Percentiles rank a stretch among this genome's conserved stretches.
phyloP scores from a whole-genome alignment of 2,329 filamentous ascomycete species.

The Metarhizium robertsii region DNA sequence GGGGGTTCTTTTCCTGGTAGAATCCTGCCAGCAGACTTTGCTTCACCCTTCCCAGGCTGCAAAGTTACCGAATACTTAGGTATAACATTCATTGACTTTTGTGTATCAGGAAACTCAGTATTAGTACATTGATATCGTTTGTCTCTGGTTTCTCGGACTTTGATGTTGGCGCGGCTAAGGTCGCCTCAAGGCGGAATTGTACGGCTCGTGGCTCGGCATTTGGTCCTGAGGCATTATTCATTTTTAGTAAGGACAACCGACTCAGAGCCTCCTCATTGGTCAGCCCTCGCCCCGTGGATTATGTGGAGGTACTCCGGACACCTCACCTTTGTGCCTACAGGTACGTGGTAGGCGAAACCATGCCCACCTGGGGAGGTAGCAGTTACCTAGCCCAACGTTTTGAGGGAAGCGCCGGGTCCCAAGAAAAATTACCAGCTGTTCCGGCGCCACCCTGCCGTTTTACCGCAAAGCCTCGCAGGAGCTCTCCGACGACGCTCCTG shows the following conservation, averaged over 20 bases:
- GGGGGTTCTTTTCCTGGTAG: not conserved
- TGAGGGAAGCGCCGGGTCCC: not conserved
- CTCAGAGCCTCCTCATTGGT: not conserved
- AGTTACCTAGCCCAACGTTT: not conserved
- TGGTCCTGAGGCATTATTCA: slow-evolving; percentile 5
- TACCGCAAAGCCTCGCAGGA: slow-evolving; percentile 4
- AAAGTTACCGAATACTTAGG: too few species aligned
- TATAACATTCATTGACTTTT: too few species aligned
- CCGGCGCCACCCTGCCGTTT: slow-evolving; percentile 1
- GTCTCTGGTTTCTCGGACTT: too few species aligned
- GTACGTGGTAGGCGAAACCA: too few species aligned
- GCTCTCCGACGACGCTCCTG: slow-evolving; percentile 8
- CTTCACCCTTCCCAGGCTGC: not conserved
- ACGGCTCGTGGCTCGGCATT: slow-evolving; percentile 1
- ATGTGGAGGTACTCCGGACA: not conserved
- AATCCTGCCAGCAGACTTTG: not conserved
- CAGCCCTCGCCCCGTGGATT: not conserved
- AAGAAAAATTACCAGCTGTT: slow-evolving; percentile 1
- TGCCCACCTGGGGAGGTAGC: too few species aligned
- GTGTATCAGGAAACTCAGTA: too few species aligned
- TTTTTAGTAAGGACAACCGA: not conserved
- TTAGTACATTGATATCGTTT: too few species aligned
- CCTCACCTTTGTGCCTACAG: too few species aligned
- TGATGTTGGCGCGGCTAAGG: too few species aligned
- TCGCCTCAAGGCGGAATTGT: slow-evolving; percentile 10